Evolutionary conservation across 139 green algal species (phyloP).

Genomic region (Auxenochlorella protothecoides): DNA sequence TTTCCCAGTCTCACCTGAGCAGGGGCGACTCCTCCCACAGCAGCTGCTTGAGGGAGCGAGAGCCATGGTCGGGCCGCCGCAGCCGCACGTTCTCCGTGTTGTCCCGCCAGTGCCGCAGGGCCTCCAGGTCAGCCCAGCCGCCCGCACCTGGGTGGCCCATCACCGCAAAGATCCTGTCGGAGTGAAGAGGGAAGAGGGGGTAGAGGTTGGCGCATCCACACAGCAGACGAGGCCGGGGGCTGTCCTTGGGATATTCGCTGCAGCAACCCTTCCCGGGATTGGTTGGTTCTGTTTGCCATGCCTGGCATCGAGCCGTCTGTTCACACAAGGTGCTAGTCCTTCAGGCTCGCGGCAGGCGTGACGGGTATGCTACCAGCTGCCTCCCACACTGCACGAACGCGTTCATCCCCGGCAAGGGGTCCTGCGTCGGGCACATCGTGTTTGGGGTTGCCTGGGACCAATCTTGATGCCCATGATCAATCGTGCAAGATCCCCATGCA

Average conservation of each 20-base stretch:
- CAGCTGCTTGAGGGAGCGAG: conserved; percentile 6
- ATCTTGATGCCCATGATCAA: too few species aligned
- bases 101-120: conserved; percentile 47
- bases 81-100: conserved; percentile 37
- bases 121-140: conserved; percentile 38
- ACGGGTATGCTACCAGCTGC: too few species aligned
- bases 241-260: not conserved
- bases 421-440: too few species aligned
- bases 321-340: too few species aligned
- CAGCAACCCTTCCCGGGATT: not conserved
- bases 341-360: too few species aligned
- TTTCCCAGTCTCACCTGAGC: conserved; percentile 14
- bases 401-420: too few species aligned
- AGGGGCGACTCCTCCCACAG: conserved; percentile 24
- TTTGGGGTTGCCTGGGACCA: too few species aligned
- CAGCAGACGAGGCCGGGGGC: not conserved
- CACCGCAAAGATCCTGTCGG: conserved; percentile 23
- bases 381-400: too few species aligned
- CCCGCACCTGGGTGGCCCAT: conserved; percentile 37
- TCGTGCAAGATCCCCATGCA: too few species aligned
- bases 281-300: too few species aligned
- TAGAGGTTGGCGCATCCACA: not conserved
- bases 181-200: not conserved
- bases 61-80: conserved; percentile 16
- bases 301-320: too few species aligned